Base-by-base conservation (phyloP, 2,329 filamentous ascomycete genomes). In the Claviceps digitariae region DNA sequence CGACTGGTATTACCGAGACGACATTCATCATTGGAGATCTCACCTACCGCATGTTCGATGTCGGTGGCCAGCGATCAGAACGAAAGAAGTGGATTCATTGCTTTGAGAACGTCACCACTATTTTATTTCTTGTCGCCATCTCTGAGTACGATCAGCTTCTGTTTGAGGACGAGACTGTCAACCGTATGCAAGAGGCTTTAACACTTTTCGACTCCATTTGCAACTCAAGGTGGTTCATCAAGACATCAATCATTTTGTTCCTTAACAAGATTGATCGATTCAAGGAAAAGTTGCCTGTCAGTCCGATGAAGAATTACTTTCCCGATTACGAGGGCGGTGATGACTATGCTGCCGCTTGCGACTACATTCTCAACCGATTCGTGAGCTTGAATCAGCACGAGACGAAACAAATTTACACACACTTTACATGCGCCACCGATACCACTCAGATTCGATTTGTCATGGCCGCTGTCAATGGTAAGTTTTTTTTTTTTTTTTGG, bases 401-500 rank as follows among this genome's bases (percentile, higher is more conserved):
- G 76, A 95, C 90, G 53, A 98, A 98, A 79, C 93, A 98, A 72
- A 97, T 98, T 70, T 98, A 98, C 78, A 98, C 93, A 55, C 93
- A 97, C 73, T 98, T 98, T 74, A 98, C 93, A 50, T 97, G 93
- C 69, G 93, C 93, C 57, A 98, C 93, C 49, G 93, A 98, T 68
- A 98, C 93, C 34, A 96, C 93, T 65, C 93, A 98, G 72, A 98
- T 98, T 64, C 85, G 93, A 67, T 97, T 98, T 77, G 93, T 98
- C 73, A 98, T 98, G 93, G 90, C 91, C 57, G 93, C 93, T 61
- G 93, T 98, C 66, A 98, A 98, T 74, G 90, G 90, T 95, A 79
- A 65, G 84, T 8, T 17, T 44, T 20, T 13, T 6, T 10, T 13
- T n/a, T n/a, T n/a, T n/a, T n/a, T n/a, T n/a, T n/a, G n/a, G n/a